phyloP scores from a whole-genome alignment of 2,329 filamentous ascomycete species.

The Cytospora piceae region DNA sequence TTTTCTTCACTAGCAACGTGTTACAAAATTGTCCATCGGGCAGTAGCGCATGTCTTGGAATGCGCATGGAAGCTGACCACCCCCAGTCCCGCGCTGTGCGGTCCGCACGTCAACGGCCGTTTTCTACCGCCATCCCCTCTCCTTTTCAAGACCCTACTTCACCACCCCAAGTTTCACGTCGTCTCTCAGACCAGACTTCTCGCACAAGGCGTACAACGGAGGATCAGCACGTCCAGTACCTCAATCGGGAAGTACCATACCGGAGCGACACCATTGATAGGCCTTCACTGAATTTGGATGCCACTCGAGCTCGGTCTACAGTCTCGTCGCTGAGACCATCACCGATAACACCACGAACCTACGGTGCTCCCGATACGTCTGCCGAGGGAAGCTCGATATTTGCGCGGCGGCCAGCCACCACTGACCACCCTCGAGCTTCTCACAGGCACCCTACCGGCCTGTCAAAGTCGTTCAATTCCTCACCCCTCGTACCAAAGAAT shows the following conservation, averaged over 20 bases:
- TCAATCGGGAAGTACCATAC: conserved; percentile 49
- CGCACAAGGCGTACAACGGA: conserved; percentile 46
- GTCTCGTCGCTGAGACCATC: conserved; percentile 44
- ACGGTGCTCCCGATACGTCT: conserved; percentile 50
- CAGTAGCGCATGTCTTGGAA: conserved; percentile 30
- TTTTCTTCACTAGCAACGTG: conserved; percentile 12
- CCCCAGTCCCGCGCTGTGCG: conserved; percentile 53
- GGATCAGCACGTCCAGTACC: conserved; percentile 46
- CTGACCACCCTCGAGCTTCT: conserved; percentile 25
- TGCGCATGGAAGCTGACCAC: conserved; percentile 34
- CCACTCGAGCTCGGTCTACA: conserved; percentile 40
- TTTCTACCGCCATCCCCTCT: conserved; percentile 55
- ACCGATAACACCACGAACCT: conserved; percentile 54
- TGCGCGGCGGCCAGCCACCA: conserved; percentile 36
- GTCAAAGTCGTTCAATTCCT: conserved; percentile 59
- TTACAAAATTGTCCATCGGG: conserved; percentile 14
- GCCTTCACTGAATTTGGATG: conserved; percentile 42
- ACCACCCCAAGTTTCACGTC: conserved; percentile 55
- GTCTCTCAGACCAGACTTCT: conserved; percentile 59
- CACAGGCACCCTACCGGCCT: conserved; percentile 36
- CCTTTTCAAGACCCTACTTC: conserved; percentile 49
- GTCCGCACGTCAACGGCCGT: conserved; percentile 53
- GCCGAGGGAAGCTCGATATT: conserved; percentile 38
- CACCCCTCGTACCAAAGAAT: conserved; percentile 58
- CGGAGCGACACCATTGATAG: conserved; percentile 49